phyloP scores from a whole-genome alignment of 2,329 filamentous ascomycete genomes.

The Trichophyton mentagrophytes region DNA sequence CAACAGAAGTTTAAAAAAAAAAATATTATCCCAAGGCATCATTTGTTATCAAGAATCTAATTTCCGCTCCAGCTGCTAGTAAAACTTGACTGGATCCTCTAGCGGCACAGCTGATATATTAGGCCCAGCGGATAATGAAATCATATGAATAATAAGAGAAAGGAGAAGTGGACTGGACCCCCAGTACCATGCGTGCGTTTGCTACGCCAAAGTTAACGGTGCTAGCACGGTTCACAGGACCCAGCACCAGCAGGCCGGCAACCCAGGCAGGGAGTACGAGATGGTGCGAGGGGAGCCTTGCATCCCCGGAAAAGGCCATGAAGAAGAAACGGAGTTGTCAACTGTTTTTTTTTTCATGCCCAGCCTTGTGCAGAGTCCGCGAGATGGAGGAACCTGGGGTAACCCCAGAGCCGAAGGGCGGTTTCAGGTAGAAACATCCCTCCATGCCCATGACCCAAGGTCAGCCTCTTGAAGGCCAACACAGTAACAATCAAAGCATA shows the following conservation, averaged over 20 bases:
- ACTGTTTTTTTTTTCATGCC: neutral
- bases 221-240: neutral
- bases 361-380: neutral
- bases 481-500: neutral
- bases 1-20: neutral
- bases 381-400: neutral
- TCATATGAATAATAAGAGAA: neutral
- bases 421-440: neutral
- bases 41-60: neutral
- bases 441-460: neutral
- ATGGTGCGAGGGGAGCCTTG: neutral
- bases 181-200: neutral
- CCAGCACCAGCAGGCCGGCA: neutral
- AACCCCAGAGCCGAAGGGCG: neutral
- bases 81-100: neutral
- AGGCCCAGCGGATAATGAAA: neutral
- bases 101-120: neutral
- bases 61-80: neutral
- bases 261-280: neutral
- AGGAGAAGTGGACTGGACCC: neutral
- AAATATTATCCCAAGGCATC: neutral
- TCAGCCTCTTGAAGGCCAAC: neutral
- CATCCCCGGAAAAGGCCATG: neutral
- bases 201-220: neutral
- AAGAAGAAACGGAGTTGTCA: neutral